A percentile compares a stretch with the other conserved stretches of the same genome.
These are phyloP conservation scores for Suhomyces wounanorum DNA, from an alignment of 1,139 yeast species.

Conservation along the genomic window DNA sequence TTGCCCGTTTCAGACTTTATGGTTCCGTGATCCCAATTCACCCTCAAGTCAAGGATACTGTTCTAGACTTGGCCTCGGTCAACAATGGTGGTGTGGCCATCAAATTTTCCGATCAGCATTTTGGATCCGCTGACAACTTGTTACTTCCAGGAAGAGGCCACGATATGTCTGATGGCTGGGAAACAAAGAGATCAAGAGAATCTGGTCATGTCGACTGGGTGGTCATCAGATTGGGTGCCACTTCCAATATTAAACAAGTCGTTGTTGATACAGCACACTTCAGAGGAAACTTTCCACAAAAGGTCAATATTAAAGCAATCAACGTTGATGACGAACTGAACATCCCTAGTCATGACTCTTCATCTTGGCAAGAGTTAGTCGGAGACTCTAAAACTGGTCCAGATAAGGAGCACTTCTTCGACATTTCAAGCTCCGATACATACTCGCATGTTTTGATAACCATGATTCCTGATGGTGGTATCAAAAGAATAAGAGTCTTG, in stretches of 20 bases:
- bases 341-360: slow-evolving; percentile 39
- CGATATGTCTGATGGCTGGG: slow-evolving; percentile 99
- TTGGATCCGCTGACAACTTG: slow-evolving; percentile 86
- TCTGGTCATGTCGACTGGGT: slow-evolving; percentile 92
- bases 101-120: slow-evolving; percentile 84
- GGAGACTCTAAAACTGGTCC: slow-evolving; percentile 72
- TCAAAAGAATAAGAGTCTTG: slow-evolving; percentile 80
- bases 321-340: slow-evolving; percentile 37
- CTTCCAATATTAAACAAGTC: slow-evolving; percentile 55
- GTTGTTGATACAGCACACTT: slow-evolving; percentile 90
- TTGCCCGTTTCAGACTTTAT: slow-evolving; percentile 87
- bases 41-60: slow-evolving; percentile 46
- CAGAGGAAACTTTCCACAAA: slow-evolving; percentile 92
- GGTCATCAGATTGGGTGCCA: slow-evolving; percentile 72
- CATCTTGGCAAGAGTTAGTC: slow-evolving; percentile 66
- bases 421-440: slow-evolving; percentile 27
- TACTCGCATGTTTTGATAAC: slow-evolving; percentile 74
- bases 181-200: slow-evolving; percentile 84
- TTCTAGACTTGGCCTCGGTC: slow-evolving; percentile 78
- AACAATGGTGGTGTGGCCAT: slow-evolving; percentile 88
- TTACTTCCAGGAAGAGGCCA: slow-evolving; percentile 90
- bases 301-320: slow-evolving; percentile 61
- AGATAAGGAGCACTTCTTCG: slow-evolving; percentile 71
- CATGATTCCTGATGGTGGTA: slow-evolving; percentile 95
- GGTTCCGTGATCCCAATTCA: slow-evolving; percentile 75